Base-by-base conservation (phyloP, 2,329 filamentous ascomycete species). In the Boeremia lycopersici region DNA sequence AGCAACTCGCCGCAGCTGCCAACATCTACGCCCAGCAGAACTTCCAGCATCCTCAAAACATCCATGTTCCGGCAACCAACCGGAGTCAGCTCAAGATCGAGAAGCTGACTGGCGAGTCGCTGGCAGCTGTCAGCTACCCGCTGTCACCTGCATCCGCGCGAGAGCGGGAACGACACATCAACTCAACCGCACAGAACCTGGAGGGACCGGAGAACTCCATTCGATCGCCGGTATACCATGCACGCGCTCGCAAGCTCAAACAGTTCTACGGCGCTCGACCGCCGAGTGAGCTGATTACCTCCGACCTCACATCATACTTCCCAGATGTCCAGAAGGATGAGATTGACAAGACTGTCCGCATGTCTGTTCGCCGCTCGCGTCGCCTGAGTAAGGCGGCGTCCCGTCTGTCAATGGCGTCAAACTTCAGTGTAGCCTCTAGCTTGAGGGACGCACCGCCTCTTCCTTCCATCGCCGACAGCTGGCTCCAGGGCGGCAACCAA, bases 291-390 rank as follows among this genome's bases (percentile, higher is more conserved):
- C 85, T 99, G 72, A 99, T 99, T 71, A 93, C 93, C 25, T 96
- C 95, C 19, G 95, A 99, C 72, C 81, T 99, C 56, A 95, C 91
- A 1, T 96, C 93, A 0, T 99, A 98, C 80, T 99, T 99, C 82
- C 95, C 95, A 0, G 92, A 96, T 69, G 93, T 98, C 68, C 87
- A 93, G 44, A 88, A 91, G 51, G 93, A 96, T 72, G 91, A 96
- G 65, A 97, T 99, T 71, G 95, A 98, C 74, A 89, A 92, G 65
- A 98, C 95, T 0, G 93, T 96, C 59, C 89, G 95, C 43, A 85
- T 97, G 76, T 97, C 93, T 0, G 89, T 97, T 75, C 86, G 93
- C 64, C 86, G 95, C 64, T 98, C 93, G 35, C 91, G 90, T 48
- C 89, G 95, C 48, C 82, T 98, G 60, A 98, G 93, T 78, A 90